These are phyloP conservation scores for Sporothrix phasma DNA, from an alignment of 2,329 filamentous ascomycete species.

Conservation along the genomic window DNA sequence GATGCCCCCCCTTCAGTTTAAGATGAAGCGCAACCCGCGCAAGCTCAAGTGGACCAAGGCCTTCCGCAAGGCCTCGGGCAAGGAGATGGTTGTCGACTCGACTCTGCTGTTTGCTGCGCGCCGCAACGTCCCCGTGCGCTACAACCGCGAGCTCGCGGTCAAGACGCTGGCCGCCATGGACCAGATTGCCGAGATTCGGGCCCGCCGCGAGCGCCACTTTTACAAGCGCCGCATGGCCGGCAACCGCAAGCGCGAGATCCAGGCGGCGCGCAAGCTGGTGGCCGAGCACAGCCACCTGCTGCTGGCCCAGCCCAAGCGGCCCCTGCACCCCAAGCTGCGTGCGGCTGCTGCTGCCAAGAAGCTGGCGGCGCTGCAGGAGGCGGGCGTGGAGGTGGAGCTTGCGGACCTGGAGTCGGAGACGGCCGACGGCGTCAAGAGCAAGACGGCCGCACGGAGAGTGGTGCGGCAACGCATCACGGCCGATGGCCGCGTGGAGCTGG, in stretches of 20 bases:
- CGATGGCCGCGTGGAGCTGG: slow-evolving; percentile 32
- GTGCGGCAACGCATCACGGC: slow-evolving; percentile 28
- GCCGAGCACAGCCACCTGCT: slow-evolving; percentile 88
- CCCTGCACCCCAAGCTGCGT: slow-evolving; percentile 34
- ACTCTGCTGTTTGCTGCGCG: slow-evolving; percentile 87
- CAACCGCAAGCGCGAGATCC: slow-evolving; percentile 73
- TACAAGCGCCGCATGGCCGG: slow-evolving; percentile 91
- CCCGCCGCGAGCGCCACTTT: slow-evolving; percentile 77
- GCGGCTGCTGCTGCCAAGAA: slow-evolving; percentile 31
- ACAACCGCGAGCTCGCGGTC: slow-evolving; percentile 83
- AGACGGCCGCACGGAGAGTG: slow-evolving; percentile 27
- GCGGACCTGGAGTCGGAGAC: slow-evolving; percentile 25
- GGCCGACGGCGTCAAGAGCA: slow-evolving; percentile 23
- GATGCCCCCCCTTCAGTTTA: slow-evolving; percentile 48
- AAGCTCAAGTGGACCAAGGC: slow-evolving; percentile 97
- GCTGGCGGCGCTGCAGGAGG: slow-evolving; percentile 14
- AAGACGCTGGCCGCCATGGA: slow-evolving; percentile 90
- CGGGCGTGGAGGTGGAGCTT: slow-evolving; percentile 52
- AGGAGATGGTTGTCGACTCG: slow-evolving; percentile 84
- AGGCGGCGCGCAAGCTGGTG: slow-evolving; percentile 76
- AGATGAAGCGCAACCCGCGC: slow-evolving; percentile 96
- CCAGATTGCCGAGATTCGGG: slow-evolving; percentile 75
- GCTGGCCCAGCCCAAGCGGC: slow-evolving; percentile 44
- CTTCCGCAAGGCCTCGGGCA: slow-evolving; percentile 75
- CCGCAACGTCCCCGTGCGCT: slow-evolving; percentile 88